Base-by-base conservation (phyloP, 805 yeast genomes). In the Wickerhamomyces mucosus region DNA sequence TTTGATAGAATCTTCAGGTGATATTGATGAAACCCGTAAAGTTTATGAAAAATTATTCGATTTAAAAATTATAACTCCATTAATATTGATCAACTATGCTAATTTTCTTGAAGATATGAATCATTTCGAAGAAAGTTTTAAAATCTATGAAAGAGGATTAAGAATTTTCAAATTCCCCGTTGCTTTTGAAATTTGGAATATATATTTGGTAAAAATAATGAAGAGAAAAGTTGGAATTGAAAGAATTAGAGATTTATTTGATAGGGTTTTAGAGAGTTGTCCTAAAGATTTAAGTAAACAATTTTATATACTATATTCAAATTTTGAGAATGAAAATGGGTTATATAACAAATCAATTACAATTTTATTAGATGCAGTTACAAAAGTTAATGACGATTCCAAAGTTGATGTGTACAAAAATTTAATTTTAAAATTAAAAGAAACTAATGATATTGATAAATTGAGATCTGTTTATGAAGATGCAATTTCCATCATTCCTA, bases 201-300 rank as follows among this genome's bases (percentile, higher is more conserved):
- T 69, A 8, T 88, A 85, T 50, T 49, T 86, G 20, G 53, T 67
- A 0, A 73, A 69, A 33, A 66, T 73, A 0, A 40, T 77, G 20
- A 43, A 51, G 20, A 39, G 50, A 27, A 26, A 38, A 2, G 39
- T 68, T 15, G 53, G 61, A 2, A 34, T 58, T 3, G 85, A 78
- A 40, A 55, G 78, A 38, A 55, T 81, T 6, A 59, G 95, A 22
- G 94, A 82, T 35, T 46, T 80, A 12, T 86, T 82, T 56, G 95
- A 84, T 29, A 72, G 74, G 27, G 69, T 85, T 5, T 42, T 82
- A 4, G 61, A 58, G 5, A 59, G 51, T 1, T 64, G 82, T 39
- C 79, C 82, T 0, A 30, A 55, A 0, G 53, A 63, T 15, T 45
- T 63, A n/a, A 59, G 67, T 28, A 67, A 68, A 35, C 51, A 72